Percentiles rank a stretch among this genome's conserved stretches.
Conservation (phyloP, 495 filamentous ascomycete species). For the Penicillium daleae region DNA sequence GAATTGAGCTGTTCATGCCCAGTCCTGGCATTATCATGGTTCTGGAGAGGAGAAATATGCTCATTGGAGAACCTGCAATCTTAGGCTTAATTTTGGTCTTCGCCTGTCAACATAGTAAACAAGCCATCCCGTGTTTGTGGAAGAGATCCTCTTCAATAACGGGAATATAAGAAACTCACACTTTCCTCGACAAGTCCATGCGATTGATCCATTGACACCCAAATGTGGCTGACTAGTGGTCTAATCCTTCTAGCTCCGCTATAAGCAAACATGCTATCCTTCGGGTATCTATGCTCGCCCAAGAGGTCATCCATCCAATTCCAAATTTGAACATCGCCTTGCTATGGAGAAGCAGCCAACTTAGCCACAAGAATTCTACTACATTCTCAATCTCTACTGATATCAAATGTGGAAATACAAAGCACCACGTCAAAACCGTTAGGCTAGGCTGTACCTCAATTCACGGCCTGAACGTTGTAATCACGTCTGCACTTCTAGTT, state of each 20-base stretch:
- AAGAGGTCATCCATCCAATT: background rate
- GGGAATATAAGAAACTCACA: background rate
- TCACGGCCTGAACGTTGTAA: slow-evolving; percentile 10
- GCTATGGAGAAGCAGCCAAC: slow-evolving; percentile 23
- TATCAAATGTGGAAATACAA: slow-evolving; percentile 15
- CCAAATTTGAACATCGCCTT: slow-evolving; percentile 6
- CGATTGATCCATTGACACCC: background rate
- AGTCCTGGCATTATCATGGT: background rate
- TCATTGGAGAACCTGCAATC: background rate
- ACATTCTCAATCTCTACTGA: background rate
- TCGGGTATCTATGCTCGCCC: background rate
- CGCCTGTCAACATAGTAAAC: background rate
- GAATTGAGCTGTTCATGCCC: background rate
- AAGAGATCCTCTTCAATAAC: too few relatives aligned
- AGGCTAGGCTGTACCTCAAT: slow-evolving; percentile 20
- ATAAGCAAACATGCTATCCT: background rate
- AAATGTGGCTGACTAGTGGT: background rate
- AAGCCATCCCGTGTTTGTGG: background rate
- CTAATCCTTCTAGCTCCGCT: background rate
- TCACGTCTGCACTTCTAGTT: slow-evolving; percentile 23
- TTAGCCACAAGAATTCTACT: slow-evolving; percentile 29
- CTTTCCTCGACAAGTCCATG: background rate
- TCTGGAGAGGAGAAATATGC: background rate
- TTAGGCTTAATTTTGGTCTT: background rate
- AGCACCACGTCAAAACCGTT: slow-evolving; percentile 18